Evolutionary conservation across 2,329 filamentous ascomycete species (phyloP).

Genomic region (Parasarocladium wereldwijsianum): DNA sequence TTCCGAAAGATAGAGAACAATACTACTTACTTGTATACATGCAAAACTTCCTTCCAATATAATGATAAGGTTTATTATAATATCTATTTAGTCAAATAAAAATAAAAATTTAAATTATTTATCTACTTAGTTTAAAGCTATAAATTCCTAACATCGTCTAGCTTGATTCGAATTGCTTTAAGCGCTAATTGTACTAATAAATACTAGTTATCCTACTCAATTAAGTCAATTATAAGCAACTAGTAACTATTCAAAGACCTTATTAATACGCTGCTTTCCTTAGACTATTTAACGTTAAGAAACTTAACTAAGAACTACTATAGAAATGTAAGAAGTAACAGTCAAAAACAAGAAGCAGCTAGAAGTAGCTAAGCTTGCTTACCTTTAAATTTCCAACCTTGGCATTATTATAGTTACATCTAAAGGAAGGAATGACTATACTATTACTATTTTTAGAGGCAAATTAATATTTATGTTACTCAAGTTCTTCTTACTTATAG

Average conservation of each 20-base stretch:
- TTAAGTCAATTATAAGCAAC: not conserved
- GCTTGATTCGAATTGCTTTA: no score
- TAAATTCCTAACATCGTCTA: no score
- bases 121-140: constrained; percentile 1
- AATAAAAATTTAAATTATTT: not conserved
- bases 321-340: no score
- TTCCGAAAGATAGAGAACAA: not conserved
- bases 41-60: not conserved
- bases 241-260: not conserved
- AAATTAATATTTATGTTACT: not conserved
- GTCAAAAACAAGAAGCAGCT: no score
- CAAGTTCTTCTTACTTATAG: not conserved
- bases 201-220: not conserved
- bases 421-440: not conserved
- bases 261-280: no score
- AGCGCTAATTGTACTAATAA: not conserved
- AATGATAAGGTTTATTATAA: not conserved
- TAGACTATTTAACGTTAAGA: no score
- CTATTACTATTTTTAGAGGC: not conserved
- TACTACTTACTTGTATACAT: not conserved
- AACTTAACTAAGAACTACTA: no score
- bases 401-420: not conserved
- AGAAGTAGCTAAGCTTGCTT: no score
- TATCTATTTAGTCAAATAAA: not conserved
- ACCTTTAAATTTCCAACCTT: no score